These are phyloP conservation scores for Effrenium voratum DNA, from an alignment of 73 alveolate species.

Conservation along the genomic window DNA sequence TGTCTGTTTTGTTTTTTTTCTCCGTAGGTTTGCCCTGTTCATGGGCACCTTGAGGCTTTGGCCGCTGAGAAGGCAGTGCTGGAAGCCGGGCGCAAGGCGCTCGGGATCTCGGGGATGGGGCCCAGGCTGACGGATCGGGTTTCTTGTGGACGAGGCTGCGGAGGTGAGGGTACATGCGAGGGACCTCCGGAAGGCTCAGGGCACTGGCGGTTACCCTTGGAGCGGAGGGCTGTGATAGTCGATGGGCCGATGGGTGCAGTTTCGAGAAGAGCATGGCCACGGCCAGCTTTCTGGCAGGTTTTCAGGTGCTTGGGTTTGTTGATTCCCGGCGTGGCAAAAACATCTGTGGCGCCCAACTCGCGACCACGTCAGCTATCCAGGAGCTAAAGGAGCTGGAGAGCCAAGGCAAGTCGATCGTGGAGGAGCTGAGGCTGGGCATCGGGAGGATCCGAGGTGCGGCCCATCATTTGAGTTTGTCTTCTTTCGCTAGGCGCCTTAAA, in stretches of 20 bases:
- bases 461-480: too few relatives aligned
- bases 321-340: too few relatives aligned
- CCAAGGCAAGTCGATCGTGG: conserved; percentile 81
- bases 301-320: background rate
- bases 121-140: too few relatives aligned
- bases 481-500: too few relatives aligned
- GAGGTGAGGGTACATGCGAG: too few relatives aligned
- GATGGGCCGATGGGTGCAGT: too few relatives aligned
- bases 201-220: too few relatives aligned
- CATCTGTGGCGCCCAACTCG: background rate
- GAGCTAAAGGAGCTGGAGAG: conserved; percentile 87
- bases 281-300: background rate
- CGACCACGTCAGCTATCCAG: background rate
- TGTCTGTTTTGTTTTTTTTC: background rate
- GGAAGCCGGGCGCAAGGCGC: conserved; percentile 82
- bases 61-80: conserved; percentile 56
- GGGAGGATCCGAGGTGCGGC: too few relatives aligned
- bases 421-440: conserved; percentile 13
- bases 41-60: conserved; percentile 31
- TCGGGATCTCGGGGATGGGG: too few relatives aligned
- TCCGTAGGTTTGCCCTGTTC: background rate
- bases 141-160: too few relatives aligned
- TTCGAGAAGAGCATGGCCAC: background rate
- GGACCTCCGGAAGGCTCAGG: too few relatives aligned
- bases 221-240: too few relatives aligned